Conservation (phyloP, 2,329 filamentous ascomycete genomes). For the Penicillium sp. region DNA sequence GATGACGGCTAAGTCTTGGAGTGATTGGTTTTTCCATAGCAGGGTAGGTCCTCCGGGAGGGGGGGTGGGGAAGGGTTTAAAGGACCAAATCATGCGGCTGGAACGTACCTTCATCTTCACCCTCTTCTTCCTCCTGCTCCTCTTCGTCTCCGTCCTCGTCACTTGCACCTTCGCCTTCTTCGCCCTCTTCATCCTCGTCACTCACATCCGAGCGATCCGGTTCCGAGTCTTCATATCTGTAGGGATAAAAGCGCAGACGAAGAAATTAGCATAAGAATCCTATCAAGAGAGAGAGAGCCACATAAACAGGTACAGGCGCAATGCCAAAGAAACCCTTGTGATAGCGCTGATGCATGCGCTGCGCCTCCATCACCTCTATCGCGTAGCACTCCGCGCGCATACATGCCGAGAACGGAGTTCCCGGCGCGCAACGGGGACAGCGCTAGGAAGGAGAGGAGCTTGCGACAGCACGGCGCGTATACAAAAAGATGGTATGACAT, state of each 20-base stretch:
- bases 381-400: too few species aligned
- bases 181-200: conserved; percentile 26
- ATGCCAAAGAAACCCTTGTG: too few species aligned
- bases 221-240: conserved; percentile 34
- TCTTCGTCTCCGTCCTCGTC: conserved; percentile 24
- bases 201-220: conserved; percentile 25
- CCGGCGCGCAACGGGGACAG: too few species aligned
- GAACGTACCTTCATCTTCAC: conserved; percentile 17
- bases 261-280: not conserved
- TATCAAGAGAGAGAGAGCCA: not conserved
- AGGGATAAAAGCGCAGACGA: conserved; percentile 3
- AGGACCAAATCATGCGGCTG: not conserved
- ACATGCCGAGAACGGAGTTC: too few species aligned
- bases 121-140: conserved; percentile 19
- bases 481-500: too few species aligned
- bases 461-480: too few species aligned
- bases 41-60: not conserved
- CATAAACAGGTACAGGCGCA: too few species aligned
- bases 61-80: not conserved
- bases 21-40: not conserved
- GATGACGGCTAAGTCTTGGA: not conserved
- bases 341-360: too few species aligned
- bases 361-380: too few species aligned
- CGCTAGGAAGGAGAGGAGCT: too few species aligned
- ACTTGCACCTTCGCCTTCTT: conserved; percentile 20